phyloP scores from a whole-genome alignment of 495 filamentous ascomycete species.

The Parachaetomium inaequale region DNA sequence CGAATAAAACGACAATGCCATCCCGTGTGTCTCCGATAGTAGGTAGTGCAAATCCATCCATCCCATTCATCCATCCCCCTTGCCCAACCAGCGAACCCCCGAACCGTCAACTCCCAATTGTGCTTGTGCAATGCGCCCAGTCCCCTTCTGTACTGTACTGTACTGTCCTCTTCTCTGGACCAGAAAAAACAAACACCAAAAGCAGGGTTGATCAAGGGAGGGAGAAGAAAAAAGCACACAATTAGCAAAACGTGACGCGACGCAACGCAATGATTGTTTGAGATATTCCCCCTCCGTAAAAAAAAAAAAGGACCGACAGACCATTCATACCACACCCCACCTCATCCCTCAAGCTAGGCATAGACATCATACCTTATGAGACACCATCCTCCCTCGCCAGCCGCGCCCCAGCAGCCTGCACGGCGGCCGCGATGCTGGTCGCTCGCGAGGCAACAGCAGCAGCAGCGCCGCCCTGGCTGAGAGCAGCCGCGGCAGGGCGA shows the following conservation, averaged over 20 bases:
- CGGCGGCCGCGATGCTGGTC: slow-evolving; percentile 4
- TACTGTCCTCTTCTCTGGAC: background rate
- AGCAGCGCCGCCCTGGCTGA: background rate
- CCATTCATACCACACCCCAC: background rate
- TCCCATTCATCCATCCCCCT: background rate
- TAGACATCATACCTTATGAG: background rate
- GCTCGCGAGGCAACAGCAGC: background rate
- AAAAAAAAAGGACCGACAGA: background rate
- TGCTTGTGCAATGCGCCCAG: slow-evolving; percentile 2
- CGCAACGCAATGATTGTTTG: background rate
- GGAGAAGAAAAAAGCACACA: background rate
- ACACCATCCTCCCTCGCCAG: background rate
- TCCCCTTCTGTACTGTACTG: too few relatives aligned
- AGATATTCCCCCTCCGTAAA: background rate
- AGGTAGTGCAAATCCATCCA: background rate
- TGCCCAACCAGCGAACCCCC: background rate
- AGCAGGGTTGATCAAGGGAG: background rate
- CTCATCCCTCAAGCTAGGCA: background rate
- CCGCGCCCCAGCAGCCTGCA: slow-evolving; percentile 3
- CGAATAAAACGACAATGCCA: background rate
- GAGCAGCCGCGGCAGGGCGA: background rate
- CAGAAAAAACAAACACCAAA: background rate
- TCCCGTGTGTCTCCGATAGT: background rate
- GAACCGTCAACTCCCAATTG: background rate
- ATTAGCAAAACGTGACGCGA: background rate